Base-by-base conservation (phyloP, 1,284 basidiomycete species). In the Termitomyces sp. region DNA sequence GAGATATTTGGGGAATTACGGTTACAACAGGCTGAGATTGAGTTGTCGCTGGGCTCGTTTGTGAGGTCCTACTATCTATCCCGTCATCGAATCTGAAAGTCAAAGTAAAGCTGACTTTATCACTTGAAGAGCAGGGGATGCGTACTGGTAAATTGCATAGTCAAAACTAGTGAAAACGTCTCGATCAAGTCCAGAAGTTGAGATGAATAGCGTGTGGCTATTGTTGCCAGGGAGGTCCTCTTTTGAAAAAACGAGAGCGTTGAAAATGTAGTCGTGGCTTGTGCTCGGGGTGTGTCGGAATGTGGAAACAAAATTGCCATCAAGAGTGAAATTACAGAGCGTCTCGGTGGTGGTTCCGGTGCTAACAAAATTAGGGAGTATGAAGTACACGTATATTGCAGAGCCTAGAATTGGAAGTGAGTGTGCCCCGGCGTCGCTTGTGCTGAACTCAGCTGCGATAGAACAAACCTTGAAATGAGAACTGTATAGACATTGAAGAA, bases 111-210 rank as follows among this genome's bases (percentile, higher is more conserved):
- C 15, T 28, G n/a, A n/a, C 5, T 61, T 10, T 7, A 21, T 26
- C 15, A n/a, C 9, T n/a, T 43, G 8, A 3, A 6, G 3, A 8
- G 8, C 3, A 28, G 5, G 31, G 31, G 31, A n/a, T 26, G n/a
- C 42, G 9, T 10, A 43, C 71, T 68, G 70, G 58, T 72, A 73
- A 19, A 68, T 66, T 0, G 70, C 71, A 61, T 71, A 72, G 55
- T 73, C 72, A 58, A 73, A 72, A 52, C 67, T 70, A 26, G 71
- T 60, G 44, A 64, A 72, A 10, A 33, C 31, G 10, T 33, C 2
- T 10, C 31, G 31, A 33, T 33, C 10, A 4, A 33, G 31, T 33
- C 31, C 31, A 12, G 31, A 33, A 33, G 31, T 33, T 33, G 31
- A 33, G 10, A 33, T 33, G 10, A 33, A 5, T 2, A 33, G 31